phyloP scores from a whole-genome alignment of 192 early-diverging fungal genomes.

The Backusella morwellensis region DNA sequence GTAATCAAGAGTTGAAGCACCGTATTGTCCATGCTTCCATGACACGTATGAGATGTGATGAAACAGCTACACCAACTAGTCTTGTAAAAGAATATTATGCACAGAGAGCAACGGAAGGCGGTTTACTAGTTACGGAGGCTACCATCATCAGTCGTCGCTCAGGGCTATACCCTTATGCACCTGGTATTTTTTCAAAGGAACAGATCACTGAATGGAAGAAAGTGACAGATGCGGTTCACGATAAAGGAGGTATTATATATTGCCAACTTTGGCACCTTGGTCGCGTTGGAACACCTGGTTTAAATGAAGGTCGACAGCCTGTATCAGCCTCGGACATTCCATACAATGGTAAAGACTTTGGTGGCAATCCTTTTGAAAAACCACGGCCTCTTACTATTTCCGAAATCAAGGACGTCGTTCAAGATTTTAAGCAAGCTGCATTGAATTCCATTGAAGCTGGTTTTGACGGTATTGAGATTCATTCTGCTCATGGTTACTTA shows the following conservation, averaged over 20 bases:
- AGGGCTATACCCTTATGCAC: slow-evolving; percentile 18
- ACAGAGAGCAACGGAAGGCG: slow-evolving; percentile 23
- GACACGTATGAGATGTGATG: slow-evolving; percentile 15
- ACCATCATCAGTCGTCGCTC: slow-evolving; percentile 7
- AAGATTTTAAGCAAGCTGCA: slow-evolving; percentile 46
- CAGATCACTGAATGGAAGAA: slow-evolving; percentile 52
- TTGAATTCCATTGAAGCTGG: slow-evolving; percentile 73
- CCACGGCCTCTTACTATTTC: slow-evolving; percentile 13
- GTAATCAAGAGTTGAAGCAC: slow-evolving; percentile 12
- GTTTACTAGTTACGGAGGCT: slow-evolving; percentile 28
- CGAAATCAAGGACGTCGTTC: slow-evolving; percentile 10
- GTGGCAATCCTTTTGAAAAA: slow-evolving; percentile 3
- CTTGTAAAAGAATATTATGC: slow-evolving; percentile 19
- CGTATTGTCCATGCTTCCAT: slow-evolving; percentile 23
- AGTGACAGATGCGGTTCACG: slow-evolving; percentile 54
- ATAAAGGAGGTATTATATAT: slow-evolving; percentile 53
- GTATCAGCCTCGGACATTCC: slow-evolving; percentile 29
- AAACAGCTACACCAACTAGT: background rate
- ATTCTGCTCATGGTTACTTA: slow-evolving; percentile 90
- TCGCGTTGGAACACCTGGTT: background rate
- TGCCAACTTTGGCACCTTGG: slow-evolving; percentile 51
- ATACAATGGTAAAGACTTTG: background rate
- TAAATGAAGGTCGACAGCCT: background rate
- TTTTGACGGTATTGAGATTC: slow-evolving; percentile 88
- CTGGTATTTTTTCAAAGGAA: slow-evolving; percentile 36